Conservation (phyloP, 2,329 filamentous ascomycete genomes). For the Geosmithia morbida region DNA sequence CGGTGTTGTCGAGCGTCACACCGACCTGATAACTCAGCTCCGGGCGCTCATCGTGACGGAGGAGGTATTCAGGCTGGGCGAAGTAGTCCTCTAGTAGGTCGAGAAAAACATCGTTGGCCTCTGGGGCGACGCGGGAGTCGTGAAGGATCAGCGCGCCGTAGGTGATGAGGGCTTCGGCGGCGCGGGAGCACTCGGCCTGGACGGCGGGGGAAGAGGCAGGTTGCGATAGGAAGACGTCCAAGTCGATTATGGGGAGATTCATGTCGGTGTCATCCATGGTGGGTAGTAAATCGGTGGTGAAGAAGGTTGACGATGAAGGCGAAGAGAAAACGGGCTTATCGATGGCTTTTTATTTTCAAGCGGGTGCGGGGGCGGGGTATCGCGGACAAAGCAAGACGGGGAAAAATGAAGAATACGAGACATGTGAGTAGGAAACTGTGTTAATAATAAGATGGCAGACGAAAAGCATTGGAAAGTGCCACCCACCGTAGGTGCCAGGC, state of each 20-base stretch:
- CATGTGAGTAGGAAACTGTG: background rate
- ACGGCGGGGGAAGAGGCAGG: constrained; percentile 26
- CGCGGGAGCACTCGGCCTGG: constrained; percentile 35
- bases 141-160: constrained; percentile 46
- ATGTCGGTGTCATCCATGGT: constrained; percentile 17
- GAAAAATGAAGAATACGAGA: background rate
- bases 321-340: background rate
- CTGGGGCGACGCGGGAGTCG: constrained; percentile 41
- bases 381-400: background rate
- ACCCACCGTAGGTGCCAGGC: background rate
- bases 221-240: constrained; percentile 38
- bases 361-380: background rate
- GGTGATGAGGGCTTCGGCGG: constrained; percentile 40
- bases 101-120: constrained; percentile 41
- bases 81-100: constrained; percentile 53
- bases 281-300: constrained; percentile 8
- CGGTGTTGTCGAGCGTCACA: constrained; percentile 47
- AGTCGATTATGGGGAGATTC: constrained; percentile 45
- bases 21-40: constrained; percentile 46
- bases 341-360: background rate
- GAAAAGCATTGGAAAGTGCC: background rate
- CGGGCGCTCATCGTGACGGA: constrained; percentile 38
- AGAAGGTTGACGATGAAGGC: background rate
- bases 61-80: constrained; percentile 32
- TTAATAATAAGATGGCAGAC: background rate